Evolutionary conservation across 495 filamentous ascomycete genomes (phyloP), one percentile per base, ranked within the genome.

Genomic region (Talaromyces trachyspermus): DNA sequence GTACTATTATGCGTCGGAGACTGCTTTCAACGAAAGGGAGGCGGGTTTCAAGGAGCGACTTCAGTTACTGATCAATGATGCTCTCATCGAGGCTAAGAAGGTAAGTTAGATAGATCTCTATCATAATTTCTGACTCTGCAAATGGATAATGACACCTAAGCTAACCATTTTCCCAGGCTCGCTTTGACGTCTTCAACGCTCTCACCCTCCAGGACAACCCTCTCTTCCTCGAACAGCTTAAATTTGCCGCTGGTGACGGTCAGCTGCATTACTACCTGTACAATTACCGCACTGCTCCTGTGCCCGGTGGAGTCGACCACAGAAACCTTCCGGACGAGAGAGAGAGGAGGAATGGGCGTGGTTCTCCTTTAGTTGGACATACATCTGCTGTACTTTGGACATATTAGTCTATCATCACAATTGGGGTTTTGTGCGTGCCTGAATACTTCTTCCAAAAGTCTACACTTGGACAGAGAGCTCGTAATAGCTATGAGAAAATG

Each of bases 171-270:
- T 49, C 4, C n/a, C 48, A 84, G 72, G 74, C 75, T 53, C 80
- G 84, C 32, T 96, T 96, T 61, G 92, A 98, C 62, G 92, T 98
- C 32, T 95, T 96, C 73, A 98, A 98, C 53, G 91, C 88, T 0
- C 76, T 98, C 15, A 95, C 92, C 0, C 72, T 95, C 24, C 78
- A 95, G 55, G 92, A 98, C 60, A 98, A 97, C 66, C 80, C 82
- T 4, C 73, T 97, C 14, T 98, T 98, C 76, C 74, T 98, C 9
- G 81, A 88, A 54, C 72, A 95, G 43, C 86, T 95, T 56, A 95
- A 91, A 63, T 98, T 96, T 50, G 91, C 90, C 19, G 78, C 84
- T 5, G 92, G 92, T 12, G 92, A 98, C 59, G 92, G 92, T 38
- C 86, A 89, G 59, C 71, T 98, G 48, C 89, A 97, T 59, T 98